Conservation (phyloP, 345 rosid genomes). For the Euphorbia pulcherrima region DNA sequence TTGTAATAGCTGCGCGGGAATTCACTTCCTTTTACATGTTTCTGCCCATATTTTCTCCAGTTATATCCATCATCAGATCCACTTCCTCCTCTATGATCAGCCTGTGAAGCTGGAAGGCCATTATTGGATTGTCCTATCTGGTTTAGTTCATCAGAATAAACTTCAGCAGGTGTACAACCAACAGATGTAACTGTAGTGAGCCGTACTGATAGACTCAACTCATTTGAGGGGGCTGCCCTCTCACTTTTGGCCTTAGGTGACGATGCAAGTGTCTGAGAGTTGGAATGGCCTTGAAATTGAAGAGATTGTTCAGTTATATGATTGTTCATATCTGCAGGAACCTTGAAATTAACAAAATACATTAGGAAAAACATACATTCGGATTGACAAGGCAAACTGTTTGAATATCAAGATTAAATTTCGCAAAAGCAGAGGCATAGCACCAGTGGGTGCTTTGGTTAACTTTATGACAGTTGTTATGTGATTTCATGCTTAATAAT, state of each 20-base stretch:
- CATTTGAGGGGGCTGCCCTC: slow-evolving; percentile 64
- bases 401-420: slow-evolving; percentile 11
- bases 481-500: neutral
- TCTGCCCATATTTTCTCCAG: slow-evolving; percentile 99
- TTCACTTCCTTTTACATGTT: slow-evolving; percentile 96
- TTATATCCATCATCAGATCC: slow-evolving; percentile 90
- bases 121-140: slow-evolving; percentile 38
- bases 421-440: neutral
- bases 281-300: slow-evolving; percentile 47
- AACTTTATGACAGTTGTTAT: no score
- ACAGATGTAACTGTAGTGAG: slow-evolving; percentile 41
- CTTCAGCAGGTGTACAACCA: slow-evolving; percentile 44
- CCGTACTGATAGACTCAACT: slow-evolving; percentile 55
- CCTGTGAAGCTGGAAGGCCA: slow-evolving; percentile 40
- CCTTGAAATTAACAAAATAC: slow-evolving; percentile 56
- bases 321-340: slow-evolving; percentile 60
- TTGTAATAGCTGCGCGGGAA: slow-evolving; percentile 97
- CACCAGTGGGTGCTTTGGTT: no score
- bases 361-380: slow-evolving; percentile 32
- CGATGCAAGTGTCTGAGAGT: slow-evolving; percentile 44
- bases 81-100: slow-evolving; percentile 56
- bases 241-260: slow-evolving; percentile 49
- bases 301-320: slow-evolving; percentile 47
- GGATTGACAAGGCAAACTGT: slow-evolving; percentile 9
- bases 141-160: slow-evolving; percentile 60